phyloP scores from a whole-genome alignment of 306 rosid genomes.

The Lathyrus tuberosus region DNA sequence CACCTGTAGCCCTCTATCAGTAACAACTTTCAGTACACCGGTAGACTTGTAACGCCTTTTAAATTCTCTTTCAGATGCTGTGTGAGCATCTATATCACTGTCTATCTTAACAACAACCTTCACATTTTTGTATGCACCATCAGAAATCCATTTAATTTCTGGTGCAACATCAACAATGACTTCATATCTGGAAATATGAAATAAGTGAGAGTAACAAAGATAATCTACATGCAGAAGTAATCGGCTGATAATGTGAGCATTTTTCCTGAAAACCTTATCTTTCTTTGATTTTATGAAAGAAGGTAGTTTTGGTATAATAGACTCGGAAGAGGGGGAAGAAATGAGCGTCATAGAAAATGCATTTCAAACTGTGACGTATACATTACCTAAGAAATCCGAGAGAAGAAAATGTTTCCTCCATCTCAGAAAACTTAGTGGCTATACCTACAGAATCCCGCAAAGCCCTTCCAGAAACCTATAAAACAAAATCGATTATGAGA shows the following conservation, averaged over 20 bases:
- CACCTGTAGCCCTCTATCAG: slow-evolving; percentile 91
- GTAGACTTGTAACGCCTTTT: slow-evolving; percentile 75
- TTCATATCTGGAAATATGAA: slow-evolving; percentile 71
- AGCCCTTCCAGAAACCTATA: slow-evolving; percentile 76
- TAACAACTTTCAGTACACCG: slow-evolving; percentile 72
- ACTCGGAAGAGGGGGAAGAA: slow-evolving; percentile 14
- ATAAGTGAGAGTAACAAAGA: slow-evolving; percentile 34
- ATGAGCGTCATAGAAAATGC: slow-evolving; percentile 3
- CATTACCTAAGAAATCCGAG: slow-evolving; percentile 69
- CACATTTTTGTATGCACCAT: slow-evolving; percentile 79
- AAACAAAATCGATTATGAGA: slow-evolving; percentile 28
- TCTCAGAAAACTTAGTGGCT: slow-evolving; percentile 67
- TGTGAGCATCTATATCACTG: slow-evolving; percentile 74
- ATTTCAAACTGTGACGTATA: slow-evolving; percentile 30
- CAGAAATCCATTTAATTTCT: slow-evolving; percentile 81
- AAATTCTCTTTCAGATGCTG: slow-evolving; percentile 68
- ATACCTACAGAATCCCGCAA: slow-evolving; percentile 83
- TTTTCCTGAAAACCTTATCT: slow-evolving; percentile 31
- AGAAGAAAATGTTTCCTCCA: slow-evolving; percentile 81
- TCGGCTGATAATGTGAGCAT: slow-evolving; percentile 26
- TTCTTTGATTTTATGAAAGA: slow-evolving; percentile 17
- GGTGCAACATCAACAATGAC: slow-evolving; percentile 87
- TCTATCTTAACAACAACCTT: slow-evolving; percentile 85
- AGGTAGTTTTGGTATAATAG: slow-evolving; percentile 15
- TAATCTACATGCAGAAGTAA: slow-evolving; percentile 34